These are phyloP conservation scores for Agaricus subrufescens DNA, from an alignment of 768 basidiomycete genomes.

Conservation along the genomic window DNA sequence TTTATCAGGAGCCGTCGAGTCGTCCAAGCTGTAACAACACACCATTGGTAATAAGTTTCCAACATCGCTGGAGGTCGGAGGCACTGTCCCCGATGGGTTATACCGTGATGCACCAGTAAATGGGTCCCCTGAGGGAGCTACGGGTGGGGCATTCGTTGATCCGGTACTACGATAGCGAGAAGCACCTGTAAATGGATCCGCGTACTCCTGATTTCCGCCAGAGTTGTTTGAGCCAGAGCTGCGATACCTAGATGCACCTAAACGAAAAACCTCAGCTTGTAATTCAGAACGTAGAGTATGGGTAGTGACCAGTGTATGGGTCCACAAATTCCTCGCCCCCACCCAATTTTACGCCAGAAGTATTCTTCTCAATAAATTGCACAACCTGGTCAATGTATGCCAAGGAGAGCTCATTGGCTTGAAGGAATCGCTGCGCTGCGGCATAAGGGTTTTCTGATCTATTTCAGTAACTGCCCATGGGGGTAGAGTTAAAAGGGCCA, in stretches of 20 bases:
- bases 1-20: not conserved
- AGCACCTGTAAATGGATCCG: slow-evolving; percentile 72
- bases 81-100: slow-evolving; percentile 29
- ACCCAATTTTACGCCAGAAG: slow-evolving; percentile 70
- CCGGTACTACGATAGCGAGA: slow-evolving; percentile 52
- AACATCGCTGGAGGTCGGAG: slow-evolving; percentile 18
- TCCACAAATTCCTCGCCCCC: slow-evolving; percentile 66
- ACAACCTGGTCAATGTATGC: slow-evolving; percentile 88
- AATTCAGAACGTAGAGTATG: not conserved
- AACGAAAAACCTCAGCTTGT: not conserved
- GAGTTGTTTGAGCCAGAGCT: slow-evolving; percentile 29
- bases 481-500: slow-evolving; percentile 15
- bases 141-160: slow-evolving; percentile 25
- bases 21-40: slow-evolving; percentile 13
- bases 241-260: slow-evolving; percentile 64
- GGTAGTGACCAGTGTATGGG: slow-evolving; percentile 76
- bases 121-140: slow-evolving; percentile 44
- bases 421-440: slow-evolving; percentile 87
- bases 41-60: slow-evolving; percentile 51
- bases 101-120: slow-evolving; percentile 70
- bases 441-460: slow-evolving; percentile 82
- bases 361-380: slow-evolving; percentile 90
- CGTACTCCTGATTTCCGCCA: slow-evolving; percentile 29
- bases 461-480: not conserved
- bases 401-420: slow-evolving; percentile 76